phyloP scores from a whole-genome alignment of 2,329 filamentous ascomycete genomes.

The Diaporthe longicolla region DNA sequence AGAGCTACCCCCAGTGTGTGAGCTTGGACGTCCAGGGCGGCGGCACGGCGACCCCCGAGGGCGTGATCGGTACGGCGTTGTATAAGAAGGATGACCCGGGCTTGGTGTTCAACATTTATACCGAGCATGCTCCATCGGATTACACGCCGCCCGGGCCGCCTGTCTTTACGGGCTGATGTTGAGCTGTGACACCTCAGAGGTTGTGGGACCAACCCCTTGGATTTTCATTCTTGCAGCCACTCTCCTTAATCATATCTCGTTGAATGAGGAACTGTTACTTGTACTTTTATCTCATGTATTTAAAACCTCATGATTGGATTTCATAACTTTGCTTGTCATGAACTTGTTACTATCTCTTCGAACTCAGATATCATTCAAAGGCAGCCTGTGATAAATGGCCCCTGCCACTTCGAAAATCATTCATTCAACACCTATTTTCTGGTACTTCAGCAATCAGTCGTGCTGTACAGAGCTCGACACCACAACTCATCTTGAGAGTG shows the following conservation, averaged over 20 bases:
- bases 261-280: background rate
- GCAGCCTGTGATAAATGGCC: background rate
- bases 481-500: background rate
- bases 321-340: background rate
- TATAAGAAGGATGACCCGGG: slow-evolving; percentile 48
- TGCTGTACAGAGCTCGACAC: background rate
- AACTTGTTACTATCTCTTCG: background rate
- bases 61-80: slow-evolving; percentile 46
- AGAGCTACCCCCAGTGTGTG: slow-evolving; percentile 69
- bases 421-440: background rate
- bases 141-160: slow-evolving; percentile 49
- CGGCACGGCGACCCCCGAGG: slow-evolving; percentile 51
- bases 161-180: slow-evolving; percentile 41
- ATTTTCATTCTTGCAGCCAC: background rate
- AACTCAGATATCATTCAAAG: background rate
- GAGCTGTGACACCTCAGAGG: background rate
- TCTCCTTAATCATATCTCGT: background rate
- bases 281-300: background rate
- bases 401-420: background rate
- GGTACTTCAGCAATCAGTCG: background rate
- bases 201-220: background rate
- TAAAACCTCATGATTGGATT: slow-evolving; percentile 1
- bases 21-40: slow-evolving; percentile 69
- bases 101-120: slow-evolving; percentile 48
- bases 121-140: slow-evolving; percentile 40